A percentile compares a stretch with the other conserved stretches of the same genome.
Conservation (phyloP, 805 yeast species). For the Wickerhamiella occidentalis region DNA sequence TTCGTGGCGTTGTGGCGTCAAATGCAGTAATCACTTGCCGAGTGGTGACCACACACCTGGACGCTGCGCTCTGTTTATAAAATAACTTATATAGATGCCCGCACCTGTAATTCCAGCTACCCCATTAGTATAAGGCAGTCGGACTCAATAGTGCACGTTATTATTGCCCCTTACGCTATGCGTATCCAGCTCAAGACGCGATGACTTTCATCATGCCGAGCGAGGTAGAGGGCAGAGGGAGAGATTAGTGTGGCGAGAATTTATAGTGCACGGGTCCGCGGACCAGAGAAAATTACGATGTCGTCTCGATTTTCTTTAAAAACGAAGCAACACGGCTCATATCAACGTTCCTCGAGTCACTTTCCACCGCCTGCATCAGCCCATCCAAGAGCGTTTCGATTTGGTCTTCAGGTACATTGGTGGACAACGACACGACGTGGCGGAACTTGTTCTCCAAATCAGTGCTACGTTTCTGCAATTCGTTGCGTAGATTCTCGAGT, state of each 20-base stretch:
- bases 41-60: too few relatives aligned
- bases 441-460: constrained; percentile 67
- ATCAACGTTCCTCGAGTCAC: constrained; percentile 61
- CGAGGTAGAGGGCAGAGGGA: constrained; percentile 21
- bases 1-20: constrained; percentile 7
- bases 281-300: not conserved
- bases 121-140: constrained; percentile 19
- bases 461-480: constrained; percentile 41
- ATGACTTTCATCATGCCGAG: constrained; percentile 18
- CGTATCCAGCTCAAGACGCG: constrained; percentile 23
- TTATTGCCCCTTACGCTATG: constrained; percentile 19
- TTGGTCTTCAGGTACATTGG: constrained; percentile 69
- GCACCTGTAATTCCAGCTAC: constrained; percentile 11
- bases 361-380: constrained; percentile 78
- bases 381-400: constrained; percentile 78
- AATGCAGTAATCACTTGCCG: too few relatives aligned
- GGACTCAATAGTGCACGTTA: constrained; percentile 23
- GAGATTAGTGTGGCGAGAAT: not conserved
- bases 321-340: constrained; percentile 45
- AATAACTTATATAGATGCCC: not conserved
- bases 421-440: constrained; percentile 77
- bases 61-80: not conserved
- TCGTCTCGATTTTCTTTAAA: constrained; percentile 37
- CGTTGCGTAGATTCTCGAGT: constrained; percentile 41
- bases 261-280: not conserved